Evolutionary conservation across 2,329 filamentous ascomycete genomes (phyloP).

Genomic region (Cladophialophora exuberans): DNA sequence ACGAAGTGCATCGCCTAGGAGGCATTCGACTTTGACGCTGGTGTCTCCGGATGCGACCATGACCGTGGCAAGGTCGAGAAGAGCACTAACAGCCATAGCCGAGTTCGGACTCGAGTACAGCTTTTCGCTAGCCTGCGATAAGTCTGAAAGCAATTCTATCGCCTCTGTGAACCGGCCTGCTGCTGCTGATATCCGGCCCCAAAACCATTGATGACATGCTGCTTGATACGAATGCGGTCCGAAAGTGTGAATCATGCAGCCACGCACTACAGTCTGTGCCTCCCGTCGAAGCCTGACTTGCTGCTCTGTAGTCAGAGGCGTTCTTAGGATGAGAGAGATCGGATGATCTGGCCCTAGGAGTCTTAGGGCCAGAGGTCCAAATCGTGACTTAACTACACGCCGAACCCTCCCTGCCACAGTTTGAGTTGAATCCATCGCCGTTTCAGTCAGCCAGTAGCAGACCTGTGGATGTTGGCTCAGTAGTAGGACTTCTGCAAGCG

Average conservation of each 20-base stretch:
- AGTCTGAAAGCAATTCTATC: neutral
- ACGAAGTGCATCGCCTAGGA: slow-evolving; percentile 12
- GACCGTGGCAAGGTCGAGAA: slow-evolving; percentile 11
- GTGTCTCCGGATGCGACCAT: slow-evolving; percentile 6
- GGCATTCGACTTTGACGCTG: slow-evolving; percentile 14
- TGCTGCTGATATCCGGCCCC: neutral
- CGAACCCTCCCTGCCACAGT: slow-evolving; percentile 7
- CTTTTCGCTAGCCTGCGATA: slow-evolving; percentile 2
- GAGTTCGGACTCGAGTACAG: slow-evolving; percentile 11
- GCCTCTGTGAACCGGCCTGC: slow-evolving; percentile 2
- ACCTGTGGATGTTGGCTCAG: slow-evolving; percentile 13
- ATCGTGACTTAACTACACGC: neutral
- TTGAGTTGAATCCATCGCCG: slow-evolving; percentile 13
- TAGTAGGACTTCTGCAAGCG: slow-evolving; percentile 5
- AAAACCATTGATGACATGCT: slow-evolving; percentile 12
- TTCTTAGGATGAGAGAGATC: slow-evolving; percentile 9
- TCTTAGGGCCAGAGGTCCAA: neutral
- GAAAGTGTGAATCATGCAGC: slow-evolving; percentile 4
- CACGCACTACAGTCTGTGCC: slow-evolving; percentile 7
- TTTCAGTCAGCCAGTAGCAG: slow-evolving; percentile 11
- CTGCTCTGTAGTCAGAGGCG: slow-evolving; percentile 12
- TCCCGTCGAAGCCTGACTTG: slow-evolving; percentile 1
- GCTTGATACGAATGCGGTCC: slow-evolving; percentile 14
- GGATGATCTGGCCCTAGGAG: slow-evolving; percentile 13
- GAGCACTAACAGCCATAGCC: neutral